These are phyloP conservation scores for Platanus orientalis DNA, from an alignment of 164 flowering plant species.

Conservation along the genomic window DNA sequence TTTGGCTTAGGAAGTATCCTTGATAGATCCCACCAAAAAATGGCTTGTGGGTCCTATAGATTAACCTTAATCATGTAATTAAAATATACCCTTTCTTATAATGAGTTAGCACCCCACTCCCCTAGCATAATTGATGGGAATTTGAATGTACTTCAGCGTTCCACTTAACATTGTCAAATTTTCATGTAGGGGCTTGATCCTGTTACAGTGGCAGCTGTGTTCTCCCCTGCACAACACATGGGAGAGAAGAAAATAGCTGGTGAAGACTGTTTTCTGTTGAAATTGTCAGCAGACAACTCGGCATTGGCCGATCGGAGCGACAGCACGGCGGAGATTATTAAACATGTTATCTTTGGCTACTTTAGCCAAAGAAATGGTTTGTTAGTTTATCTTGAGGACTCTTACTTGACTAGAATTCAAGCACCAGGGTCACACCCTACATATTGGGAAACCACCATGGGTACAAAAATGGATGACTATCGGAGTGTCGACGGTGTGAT, in stretches of 20 bases:
- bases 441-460: slow-evolving; percentile 85
- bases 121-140: too few species aligned
- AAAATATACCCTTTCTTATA: too few species aligned
- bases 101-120: too few species aligned
- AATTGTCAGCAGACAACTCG: slow-evolving; percentile 57
- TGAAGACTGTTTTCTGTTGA: slow-evolving; percentile 61
- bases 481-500: slow-evolving; percentile 59
- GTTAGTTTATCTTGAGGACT: slow-evolving; percentile 67
- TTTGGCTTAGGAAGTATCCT: too few species aligned
- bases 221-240: slow-evolving; percentile 58
- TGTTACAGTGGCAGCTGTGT: slow-evolving; percentile 51
- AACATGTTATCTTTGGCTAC: slow-evolving; percentile 65
- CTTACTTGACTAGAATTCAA: slow-evolving; percentile 66
- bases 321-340: slow-evolving; percentile 75
- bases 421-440: slow-evolving; percentile 58
- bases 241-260: slow-evolving; percentile 62
- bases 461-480: slow-evolving; percentile 60
- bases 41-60: too few species aligned
- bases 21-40: too few species aligned
- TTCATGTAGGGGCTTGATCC: slow-evolving; percentile 69
- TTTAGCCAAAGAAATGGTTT: slow-evolving; percentile 80
- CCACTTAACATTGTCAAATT: too few species aligned
- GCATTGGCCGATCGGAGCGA: slow-evolving; percentile 67
- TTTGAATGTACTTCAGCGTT: too few species aligned
- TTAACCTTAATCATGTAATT: too few species aligned